Evolutionary conservation across 768 basidiomycete species (phyloP), one percentile per base, ranked within the genome.

Genomic region (Pleurotus sapidus): DNA sequence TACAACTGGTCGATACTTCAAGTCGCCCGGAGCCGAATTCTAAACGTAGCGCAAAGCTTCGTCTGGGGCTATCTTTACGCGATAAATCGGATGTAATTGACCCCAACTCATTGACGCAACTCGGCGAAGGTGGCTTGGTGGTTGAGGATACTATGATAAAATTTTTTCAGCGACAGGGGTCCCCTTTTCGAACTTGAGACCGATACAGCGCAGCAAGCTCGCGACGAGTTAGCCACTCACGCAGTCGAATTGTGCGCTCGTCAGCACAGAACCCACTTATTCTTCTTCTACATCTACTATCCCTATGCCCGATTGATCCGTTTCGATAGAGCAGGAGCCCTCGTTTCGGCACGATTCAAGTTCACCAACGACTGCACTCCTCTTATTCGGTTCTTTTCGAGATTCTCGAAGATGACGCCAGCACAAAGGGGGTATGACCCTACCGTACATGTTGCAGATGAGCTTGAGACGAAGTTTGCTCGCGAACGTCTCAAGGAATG

Each of bases 241-340:
- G 60, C 61, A 2, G 59, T 65, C 12, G 65, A 66, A 37, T 53
- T 64, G 2, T 38, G 57, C 20, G 61, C 59, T 48, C 40, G 53
- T 7, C 72, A 76, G 46, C 69, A 69, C 55, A 68, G 75, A 1
- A 61, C 63, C 7, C 67, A 66, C 20, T 55, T 67, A 1, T 76
- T 77, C 60, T 64, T 63, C 2, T n/a, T 73, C 11, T 53, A 68
- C 20, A 57, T 77, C 15, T 65, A 56, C 49, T 63, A 63, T 5
- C 34, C 59, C 2, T 43, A 37, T 38, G 70, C 68, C 1, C 61
- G 72, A 2, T 65, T 76, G 39, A 57, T 76, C 20, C 64, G 66
- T 42, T 76, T 70, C 68, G 75, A 77, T 57, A 68, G 68, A 5
- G 48, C 64, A 12, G 73, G 70, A 7, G 64, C 64, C 3, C 55